Evolutionary conservation across 164 flowering plant genomes (phyloP), one percentile per base, ranked within the genome.

Genomic region (Umbilicus rupestris): DNA sequence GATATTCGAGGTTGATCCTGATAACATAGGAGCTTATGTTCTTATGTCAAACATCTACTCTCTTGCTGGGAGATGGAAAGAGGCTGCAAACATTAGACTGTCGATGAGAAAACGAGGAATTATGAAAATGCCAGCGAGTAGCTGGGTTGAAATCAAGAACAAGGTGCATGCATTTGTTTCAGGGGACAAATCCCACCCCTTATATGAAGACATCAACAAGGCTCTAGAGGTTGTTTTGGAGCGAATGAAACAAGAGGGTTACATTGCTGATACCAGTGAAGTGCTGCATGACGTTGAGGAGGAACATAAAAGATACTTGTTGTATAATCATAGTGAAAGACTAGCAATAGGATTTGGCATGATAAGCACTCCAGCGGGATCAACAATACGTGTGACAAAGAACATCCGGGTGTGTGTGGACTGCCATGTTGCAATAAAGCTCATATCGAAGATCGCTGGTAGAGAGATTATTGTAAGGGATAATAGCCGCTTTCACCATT

Each of bases 111-210:
- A 76, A 15, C 81, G 74, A 68, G 94, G 92, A 39, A 66, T 90
- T 71, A 80, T 39, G 57, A 90, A 90, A 75, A 77, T 59, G 65
- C 89, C 96, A 37, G 97, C 89, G 62, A 84, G 85, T 71, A 93
- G 97, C 77, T 93, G 97, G 97, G 82, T 88, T 59, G 92, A 86
- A 66, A 80, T 92, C 15, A 80, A 80, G 65, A 83, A 74, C 72
- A 75, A 77, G 66, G 75, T 83, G 28, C 90, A 90, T 70, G 82
- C 79, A 67, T 92, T 92, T 72, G 72, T 82, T 41, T 75, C 93
- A 5, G 92, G 87, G 31, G 96, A 92, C 69, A 76, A 75, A 68
- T 85, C 91, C 9, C 97, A 90, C 69, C 89, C 93, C 0, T 64
- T 30, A 59, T 82, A 83, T 70, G 77, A 76, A 24, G 60, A 60